Base-by-base conservation (phyloP, 768 basidiomycete species). In the Leccinum arenicola region DNA sequence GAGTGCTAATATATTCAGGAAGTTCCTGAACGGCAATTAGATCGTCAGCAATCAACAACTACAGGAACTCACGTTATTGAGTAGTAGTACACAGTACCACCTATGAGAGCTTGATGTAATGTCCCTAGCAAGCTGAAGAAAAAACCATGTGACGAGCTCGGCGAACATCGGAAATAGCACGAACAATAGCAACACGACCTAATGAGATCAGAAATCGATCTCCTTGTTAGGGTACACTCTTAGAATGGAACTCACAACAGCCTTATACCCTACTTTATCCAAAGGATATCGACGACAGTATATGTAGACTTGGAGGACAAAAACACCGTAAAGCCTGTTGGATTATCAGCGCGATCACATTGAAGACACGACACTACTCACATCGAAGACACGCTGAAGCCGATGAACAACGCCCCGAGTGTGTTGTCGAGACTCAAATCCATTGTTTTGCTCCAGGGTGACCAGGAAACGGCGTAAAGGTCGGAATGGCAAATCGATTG, bases 391-490 rank as follows among this genome's bases (percentile, higher is more conserved):
- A 77, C 70, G 1, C 80, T 77, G 60, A 85, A 85, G 33, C 87
- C 87, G 50, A 86, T 66, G 61, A 86, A 80, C 48, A 82, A 71
- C 17, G 86, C 85, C 36, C 87, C 87, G 15, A 88, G 77, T 1
- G 86, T 87, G 64, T 75, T 78, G 67, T 76, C 69, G 54, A 81
- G 64, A 43, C 48, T 68, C 14, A 63, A 49, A 52, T 11, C 7
- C 73, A 74, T 72, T 29, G 56, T 40, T 55, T 56, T 51, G 49
- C 23, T 15, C 57, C 36, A 50, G 45, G 38, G 48, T 19, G 47
- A 54, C 29, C 53, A 19, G 48, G 59, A 54, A 52, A 25, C 5
- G 33, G 52, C n/a, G 40, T 29, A 17, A 8, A 2, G n/a, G 12
- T 35, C 33, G 14, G 12, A 43, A 25, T 33, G 36, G 38, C 23